A percentile compares a stretch with the other conserved stretches of the same genome.
phyloP scores from a whole-genome alignment of 2,329 filamentous ascomycete genomes.

The Apiospora arundinis region DNA sequence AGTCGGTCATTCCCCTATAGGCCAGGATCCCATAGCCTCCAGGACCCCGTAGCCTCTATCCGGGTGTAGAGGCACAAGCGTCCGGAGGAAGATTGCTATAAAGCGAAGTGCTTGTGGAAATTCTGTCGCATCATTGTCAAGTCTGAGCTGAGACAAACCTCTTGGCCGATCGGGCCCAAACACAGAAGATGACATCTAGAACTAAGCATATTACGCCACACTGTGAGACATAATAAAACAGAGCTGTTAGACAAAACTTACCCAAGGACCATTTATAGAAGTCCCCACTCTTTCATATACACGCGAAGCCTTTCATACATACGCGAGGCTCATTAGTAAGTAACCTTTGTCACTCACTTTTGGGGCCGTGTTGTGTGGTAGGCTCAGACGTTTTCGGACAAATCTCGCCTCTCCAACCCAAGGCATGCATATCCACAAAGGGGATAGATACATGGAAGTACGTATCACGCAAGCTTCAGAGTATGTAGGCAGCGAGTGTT shows the following conservation, averaged over 20 bases:
- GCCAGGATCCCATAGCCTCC: neutral
- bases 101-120: neutral
- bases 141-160: neutral
- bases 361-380: too few relatives aligned
- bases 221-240: neutral
- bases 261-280: neutral
- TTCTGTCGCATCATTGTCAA: neutral
- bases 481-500: too few relatives aligned
- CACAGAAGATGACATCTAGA: neutral
- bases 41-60: neutral
- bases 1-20: too few relatives aligned
- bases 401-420: too few relatives aligned
- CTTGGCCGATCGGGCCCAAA: neutral
- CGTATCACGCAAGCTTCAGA: too few relatives aligned
- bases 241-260: neutral
- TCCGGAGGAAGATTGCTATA: neutral
- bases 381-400: too few relatives aligned
- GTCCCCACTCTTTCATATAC: neutral
- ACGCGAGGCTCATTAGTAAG: neutral
- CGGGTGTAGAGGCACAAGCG: neutral
- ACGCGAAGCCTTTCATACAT: neutral
- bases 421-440: neutral
- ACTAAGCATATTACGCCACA: neutral
- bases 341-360: too few relatives aligned
- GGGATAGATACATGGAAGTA: neutral